Evolutionary conservation across 768 basidiomycete genomes (phyloP), one percentile per base, ranked within the genome.

Genomic region (Daedaleopsis nitida): DNA sequence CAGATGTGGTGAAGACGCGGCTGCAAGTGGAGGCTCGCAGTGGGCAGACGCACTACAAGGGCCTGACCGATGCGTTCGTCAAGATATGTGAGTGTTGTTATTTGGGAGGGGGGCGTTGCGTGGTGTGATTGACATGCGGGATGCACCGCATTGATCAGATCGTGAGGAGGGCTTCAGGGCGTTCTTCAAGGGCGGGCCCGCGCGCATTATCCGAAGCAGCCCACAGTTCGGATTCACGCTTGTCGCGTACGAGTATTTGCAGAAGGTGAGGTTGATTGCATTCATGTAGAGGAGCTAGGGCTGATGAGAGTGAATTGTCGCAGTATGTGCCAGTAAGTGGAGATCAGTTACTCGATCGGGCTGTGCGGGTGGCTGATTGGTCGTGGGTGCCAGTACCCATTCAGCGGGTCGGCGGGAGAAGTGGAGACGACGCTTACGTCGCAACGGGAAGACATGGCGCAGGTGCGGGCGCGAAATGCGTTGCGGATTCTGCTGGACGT

Each of bases 1-100:
- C 73, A 91, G 96, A 99, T 75, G 97, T 98, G 63, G 92, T 98
- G 71, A 98, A 99, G 83, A 98, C 97, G 16, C 86, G 96, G 50
- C 77, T 98, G 66, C 96, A 98, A 73, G 89, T 93, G 12, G 97
- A 98, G 73, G 90, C 94, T 45, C 84, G 89, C 65, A 88, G 90
- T 69, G 97, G 97, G 12, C 86, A 98, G 72, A 91, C 94, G 6
- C 79, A 87, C 60, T 99, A 99, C 79, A 92, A 91, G 73, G 96
- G 97, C 48, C 74, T 97, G 42, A 73, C 78, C 16, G 96, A 99
- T 74, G 96, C 94, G 19, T 92, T 98, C 69, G 78, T 83, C 37
- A 96, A 90, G 75, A 98, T 99, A 61, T 90, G 92, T 89, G 72
- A 72, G 88, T 82, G 63, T 53, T 43, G 54, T 54, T 19, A 44